These are phyloP conservation scores for Cordyceps fumosorosea DNA, from an alignment of 2,329 filamentous ascomycete species.

Conservation along the genomic window DNA sequence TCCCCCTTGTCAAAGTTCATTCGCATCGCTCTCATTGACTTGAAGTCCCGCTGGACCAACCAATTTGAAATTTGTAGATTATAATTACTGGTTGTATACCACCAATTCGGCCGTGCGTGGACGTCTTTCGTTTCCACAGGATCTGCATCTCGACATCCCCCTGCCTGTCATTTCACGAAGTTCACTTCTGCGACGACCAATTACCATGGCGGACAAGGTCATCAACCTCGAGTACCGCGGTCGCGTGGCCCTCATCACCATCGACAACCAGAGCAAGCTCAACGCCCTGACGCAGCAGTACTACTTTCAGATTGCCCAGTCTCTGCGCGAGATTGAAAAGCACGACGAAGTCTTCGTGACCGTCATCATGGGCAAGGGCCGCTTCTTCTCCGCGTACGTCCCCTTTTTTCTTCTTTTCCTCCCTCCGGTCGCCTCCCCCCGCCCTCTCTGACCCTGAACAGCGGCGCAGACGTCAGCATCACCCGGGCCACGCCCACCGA, in stretches of 20 bases:
- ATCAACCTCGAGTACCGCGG: conserved; percentile 35
- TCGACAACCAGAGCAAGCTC: conserved; percentile 80
- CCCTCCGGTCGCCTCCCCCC: background rate
- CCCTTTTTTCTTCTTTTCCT: background rate
- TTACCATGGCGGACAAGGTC: conserved; percentile 16
- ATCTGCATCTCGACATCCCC: background rate
- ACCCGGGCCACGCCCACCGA: conserved; percentile 33
- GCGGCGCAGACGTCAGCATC: conserved; percentile 71
- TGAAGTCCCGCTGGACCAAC: background rate
- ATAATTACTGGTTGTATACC: background rate
- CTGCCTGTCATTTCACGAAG: too few species aligned
- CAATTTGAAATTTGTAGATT: too few species aligned
- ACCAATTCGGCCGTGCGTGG: background rate
- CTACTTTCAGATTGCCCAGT: conserved; percentile 71
- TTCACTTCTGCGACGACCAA: background rate
- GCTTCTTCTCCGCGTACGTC: conserved; percentile 78
- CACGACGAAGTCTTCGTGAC: conserved; percentile 80
- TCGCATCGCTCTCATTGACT: background rate
- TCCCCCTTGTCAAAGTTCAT: too few species aligned
- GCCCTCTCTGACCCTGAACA: conserved; percentile 27
- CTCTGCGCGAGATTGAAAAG: conserved; percentile 69
- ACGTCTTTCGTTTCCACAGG: background rate
- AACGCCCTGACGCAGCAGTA: conserved; percentile 67
- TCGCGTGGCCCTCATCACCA: conserved; percentile 65
- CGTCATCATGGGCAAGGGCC: conserved; percentile 75